Percentiles rank a stretch among this genome's conserved stretches.
These are phyloP conservation scores for Amaranthus hypochondriacus DNA, from an alignment of 148 eudicot species.

Conservation along the genomic window DNA sequence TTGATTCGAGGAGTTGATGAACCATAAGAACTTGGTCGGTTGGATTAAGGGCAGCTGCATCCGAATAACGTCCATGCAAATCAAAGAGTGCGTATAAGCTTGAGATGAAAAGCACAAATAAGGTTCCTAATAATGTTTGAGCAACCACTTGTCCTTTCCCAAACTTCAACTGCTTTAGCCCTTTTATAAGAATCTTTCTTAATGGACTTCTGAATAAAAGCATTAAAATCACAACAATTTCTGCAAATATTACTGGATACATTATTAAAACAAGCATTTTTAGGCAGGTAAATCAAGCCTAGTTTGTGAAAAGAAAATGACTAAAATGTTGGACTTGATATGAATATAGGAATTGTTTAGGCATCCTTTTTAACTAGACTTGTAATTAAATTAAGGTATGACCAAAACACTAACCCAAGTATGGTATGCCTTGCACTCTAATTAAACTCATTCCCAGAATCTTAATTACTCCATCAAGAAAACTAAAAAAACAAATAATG, in stretches of 20 bases:
- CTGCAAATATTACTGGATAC: slow-evolving; percentile 36
- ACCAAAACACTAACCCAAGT: slow-evolving; percentile 13
- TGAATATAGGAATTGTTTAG: not conserved
- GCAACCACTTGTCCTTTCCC: slow-evolving; percentile 55
- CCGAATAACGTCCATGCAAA: slow-evolving; percentile 30
- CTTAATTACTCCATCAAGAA: not conserved
- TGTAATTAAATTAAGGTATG: slow-evolving; percentile 18
- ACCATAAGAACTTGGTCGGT: slow-evolving; percentile 69
- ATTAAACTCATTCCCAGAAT: not conserved
- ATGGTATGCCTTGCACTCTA: slow-evolving; percentile 10
- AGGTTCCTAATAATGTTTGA: slow-evolving; percentile 40
- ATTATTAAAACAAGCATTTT: slow-evolving; percentile 43
- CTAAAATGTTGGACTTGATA: not conserved
- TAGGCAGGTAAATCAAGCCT: not conserved
- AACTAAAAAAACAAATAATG: no score
- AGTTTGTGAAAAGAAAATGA: not conserved
- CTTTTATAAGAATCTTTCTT: slow-evolving; percentile 33
- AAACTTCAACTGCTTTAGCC: slow-evolving; percentile 39
- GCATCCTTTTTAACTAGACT: not conserved
- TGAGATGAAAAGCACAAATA: slow-evolving; percentile 38
- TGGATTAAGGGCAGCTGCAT: slow-evolving; percentile 34
- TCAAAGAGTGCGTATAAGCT: slow-evolving; percentile 32
- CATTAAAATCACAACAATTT: slow-evolving; percentile 37
- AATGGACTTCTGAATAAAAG: slow-evolving; percentile 52
- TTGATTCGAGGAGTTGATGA: slow-evolving; percentile 52